Percentiles rank a stretch among this genome's conserved stretches.
Conservation (phyloP, 2,329 filamentous ascomycete genomes). For the Bipolaris oryzae region DNA sequence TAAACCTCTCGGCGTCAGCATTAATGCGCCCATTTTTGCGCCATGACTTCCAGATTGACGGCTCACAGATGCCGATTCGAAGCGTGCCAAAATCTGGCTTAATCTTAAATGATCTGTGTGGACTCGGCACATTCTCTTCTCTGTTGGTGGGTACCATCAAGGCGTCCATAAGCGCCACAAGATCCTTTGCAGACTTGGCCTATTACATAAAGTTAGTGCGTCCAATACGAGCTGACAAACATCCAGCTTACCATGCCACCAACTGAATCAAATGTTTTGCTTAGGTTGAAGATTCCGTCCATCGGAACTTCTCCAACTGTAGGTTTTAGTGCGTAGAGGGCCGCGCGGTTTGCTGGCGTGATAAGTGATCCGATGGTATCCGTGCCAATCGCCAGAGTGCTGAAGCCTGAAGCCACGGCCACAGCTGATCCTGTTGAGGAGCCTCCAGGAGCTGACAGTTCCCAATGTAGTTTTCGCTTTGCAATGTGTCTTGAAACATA, state of each 20-base stretch:
- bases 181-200: conserved; percentile 46
- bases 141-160: conserved; percentile 41
- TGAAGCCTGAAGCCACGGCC: conserved; percentile 50
- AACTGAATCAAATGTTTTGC: conserved; percentile 43
- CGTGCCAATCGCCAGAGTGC: conserved; percentile 49
- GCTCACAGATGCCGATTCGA: conserved; percentile 45
- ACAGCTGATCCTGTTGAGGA: conserved; percentile 49
- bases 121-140: conserved; percentile 29
- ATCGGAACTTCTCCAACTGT: conserved; percentile 45
- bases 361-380: conserved; percentile 51
- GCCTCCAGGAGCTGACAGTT: conserved; percentile 47
- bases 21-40: conserved; percentile 45
- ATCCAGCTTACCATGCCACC: conserved; percentile 38
- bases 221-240: background rate
- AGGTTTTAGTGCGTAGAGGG: conserved; percentile 49
- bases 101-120: conserved; percentile 39
- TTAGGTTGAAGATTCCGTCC: conserved; percentile 45
- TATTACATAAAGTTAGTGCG: conserved; percentile 11
- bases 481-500: conserved; percentile 49
- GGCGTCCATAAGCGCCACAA: conserved; percentile 41
- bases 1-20: conserved; percentile 46
- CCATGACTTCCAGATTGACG: conserved; percentile 44
- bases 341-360: conserved; percentile 49
- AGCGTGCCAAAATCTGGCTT: conserved; percentile 41
- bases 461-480: conserved; percentile 45